Conservation (phyloP, 106 monocot genomes). For the Ottelia alismoides region DNA sequence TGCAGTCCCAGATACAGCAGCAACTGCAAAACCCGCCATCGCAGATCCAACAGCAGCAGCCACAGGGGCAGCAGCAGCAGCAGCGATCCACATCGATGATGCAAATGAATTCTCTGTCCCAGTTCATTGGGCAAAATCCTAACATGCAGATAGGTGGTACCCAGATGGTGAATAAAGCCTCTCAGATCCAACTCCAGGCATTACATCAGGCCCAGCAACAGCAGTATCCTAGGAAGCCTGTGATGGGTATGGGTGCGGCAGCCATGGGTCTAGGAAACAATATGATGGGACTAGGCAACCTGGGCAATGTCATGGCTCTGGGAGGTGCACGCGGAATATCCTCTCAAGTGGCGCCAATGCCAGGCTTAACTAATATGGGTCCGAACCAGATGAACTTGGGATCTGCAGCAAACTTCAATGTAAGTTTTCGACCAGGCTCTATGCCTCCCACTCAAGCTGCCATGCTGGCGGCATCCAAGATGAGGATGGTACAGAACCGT, state of each 20-base stretch:
- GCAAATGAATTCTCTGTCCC: constrained; percentile 49
- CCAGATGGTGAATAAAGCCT: constrained; percentile 36
- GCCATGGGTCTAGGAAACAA: constrained; percentile 42
- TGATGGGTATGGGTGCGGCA: constrained; percentile 68
- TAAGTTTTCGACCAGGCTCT: constrained; percentile 28
- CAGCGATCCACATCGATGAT: constrained; percentile 57
- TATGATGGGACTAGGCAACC: constrained; percentile 40
- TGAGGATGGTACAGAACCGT: constrained; percentile 37
- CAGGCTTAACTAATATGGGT: constrained; percentile 32
- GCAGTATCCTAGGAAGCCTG: constrained; percentile 49
- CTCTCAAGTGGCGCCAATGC: constrained; percentile 34
- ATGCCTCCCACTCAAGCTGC: constrained; percentile 19
- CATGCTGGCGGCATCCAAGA: constrained; percentile 17
- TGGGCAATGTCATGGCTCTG: constrained; percentile 53
- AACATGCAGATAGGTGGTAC: constrained; percentile 41
- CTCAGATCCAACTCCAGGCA: constrained; percentile 48
- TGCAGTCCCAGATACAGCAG: constrained; percentile 43
- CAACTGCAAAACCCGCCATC: constrained; percentile 35
- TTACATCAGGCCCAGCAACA: constrained; percentile 42
- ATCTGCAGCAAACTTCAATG: constrained; percentile 30
- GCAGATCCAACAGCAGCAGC: constrained; percentile 40
- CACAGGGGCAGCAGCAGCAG: constrained; percentile 37
- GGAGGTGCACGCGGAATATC: constrained; percentile 49
- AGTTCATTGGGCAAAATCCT: constrained; percentile 52
- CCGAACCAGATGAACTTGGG: constrained; percentile 67